phyloP scores from a whole-genome alignment of 176 grass and related monocot genomes.

The Paspalum vaginatum region DNA sequence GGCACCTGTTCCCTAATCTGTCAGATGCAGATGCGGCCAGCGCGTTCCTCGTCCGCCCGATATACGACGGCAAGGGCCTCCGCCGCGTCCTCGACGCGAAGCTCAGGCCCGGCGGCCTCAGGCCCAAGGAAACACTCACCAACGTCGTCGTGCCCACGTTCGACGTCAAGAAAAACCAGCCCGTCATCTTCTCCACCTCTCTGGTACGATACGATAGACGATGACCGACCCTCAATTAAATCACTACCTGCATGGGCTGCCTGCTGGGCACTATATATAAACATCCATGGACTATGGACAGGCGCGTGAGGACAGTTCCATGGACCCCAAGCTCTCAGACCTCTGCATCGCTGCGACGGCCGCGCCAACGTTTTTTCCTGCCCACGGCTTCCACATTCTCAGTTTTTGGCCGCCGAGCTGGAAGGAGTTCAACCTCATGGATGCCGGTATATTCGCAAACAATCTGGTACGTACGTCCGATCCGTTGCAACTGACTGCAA shows the following conservation, averaged over 20 bases:
- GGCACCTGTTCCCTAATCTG: no score
- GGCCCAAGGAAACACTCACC: not conserved
- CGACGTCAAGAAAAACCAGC: not conserved
- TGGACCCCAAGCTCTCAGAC: not conserved
- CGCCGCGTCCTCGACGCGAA: not conserved
- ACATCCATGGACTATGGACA: not conserved
- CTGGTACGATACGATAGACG: not conserved
- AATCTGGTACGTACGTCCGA: no score
- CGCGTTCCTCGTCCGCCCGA: not conserved
- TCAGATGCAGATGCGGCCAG: no score
- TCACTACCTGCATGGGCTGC: no score
- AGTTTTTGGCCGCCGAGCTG: not conserved
- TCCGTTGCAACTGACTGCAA: no score
- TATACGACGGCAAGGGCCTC: not conserved
- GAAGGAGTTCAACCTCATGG: not conserved
- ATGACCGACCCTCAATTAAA: no score
- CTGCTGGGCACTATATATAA: not conserved
- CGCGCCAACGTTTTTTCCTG: not conserved
- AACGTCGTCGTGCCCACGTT: constrained; percentile 1
- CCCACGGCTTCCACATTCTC: not conserved
- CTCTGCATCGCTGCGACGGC: not conserved
- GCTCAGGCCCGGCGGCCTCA: not conserved
- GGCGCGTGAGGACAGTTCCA: not conserved
- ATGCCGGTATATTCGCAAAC: not conserved
- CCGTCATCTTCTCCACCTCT: not conserved